Percentiles rank a stretch among this genome's conserved stretches.
These are phyloP conservation scores for Balakata baccata DNA, from an alignment of 345 rosid species.

Conservation along the genomic window DNA sequence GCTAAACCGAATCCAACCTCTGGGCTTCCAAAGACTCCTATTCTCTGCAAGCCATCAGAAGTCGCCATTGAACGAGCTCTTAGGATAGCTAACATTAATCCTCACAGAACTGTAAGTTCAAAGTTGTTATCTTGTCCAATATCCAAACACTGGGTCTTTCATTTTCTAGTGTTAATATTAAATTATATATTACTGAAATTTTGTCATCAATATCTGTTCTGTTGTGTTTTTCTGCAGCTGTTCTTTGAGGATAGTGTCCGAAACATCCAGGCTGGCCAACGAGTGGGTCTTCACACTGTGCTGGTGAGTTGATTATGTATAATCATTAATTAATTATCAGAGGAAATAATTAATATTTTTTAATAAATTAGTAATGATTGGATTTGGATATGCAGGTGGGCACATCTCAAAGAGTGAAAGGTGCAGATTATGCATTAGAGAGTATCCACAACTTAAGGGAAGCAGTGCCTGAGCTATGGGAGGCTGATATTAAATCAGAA, in stretches of 20 bases:
- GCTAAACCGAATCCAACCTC: conserved; percentile 35
- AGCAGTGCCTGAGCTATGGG: conserved; percentile 75
- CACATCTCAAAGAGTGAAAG: conserved; percentile 54
- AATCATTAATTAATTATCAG: too few relatives aligned
- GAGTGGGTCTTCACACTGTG: conserved; percentile 63
- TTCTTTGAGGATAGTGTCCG: conserved; percentile 84
- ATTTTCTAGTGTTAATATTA: too few relatives aligned
- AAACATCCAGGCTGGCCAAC: conserved; percentile 75
- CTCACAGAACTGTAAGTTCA: conserved; percentile 65
- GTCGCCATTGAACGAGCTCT: conserved; percentile 56
- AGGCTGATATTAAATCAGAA: conserved; percentile 50
- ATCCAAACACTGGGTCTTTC: not conserved
- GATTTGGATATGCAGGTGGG: conserved; percentile 49
- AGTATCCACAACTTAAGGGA: conserved; percentile 80
- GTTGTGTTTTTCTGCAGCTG: conserved; percentile 39
- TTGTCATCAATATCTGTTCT: not conserved
- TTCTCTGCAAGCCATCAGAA: conserved; percentile 72
- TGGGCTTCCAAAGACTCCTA: conserved; percentile 61
- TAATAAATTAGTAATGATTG: too few relatives aligned
- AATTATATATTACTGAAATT: too few relatives aligned
- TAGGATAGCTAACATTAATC: conserved; percentile 54
- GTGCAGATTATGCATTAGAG: conserved; percentile 71
- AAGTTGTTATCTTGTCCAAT: not conserved
- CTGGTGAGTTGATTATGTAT: conserved; percentile 42
- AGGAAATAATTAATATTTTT: too few relatives aligned